A percentile compares a stretch with the other conserved stretches of the same genome.
Conservation (phyloP, 2,329 filamentous ascomycete species). For the Aaosphaeria pasadenensis region DNA sequence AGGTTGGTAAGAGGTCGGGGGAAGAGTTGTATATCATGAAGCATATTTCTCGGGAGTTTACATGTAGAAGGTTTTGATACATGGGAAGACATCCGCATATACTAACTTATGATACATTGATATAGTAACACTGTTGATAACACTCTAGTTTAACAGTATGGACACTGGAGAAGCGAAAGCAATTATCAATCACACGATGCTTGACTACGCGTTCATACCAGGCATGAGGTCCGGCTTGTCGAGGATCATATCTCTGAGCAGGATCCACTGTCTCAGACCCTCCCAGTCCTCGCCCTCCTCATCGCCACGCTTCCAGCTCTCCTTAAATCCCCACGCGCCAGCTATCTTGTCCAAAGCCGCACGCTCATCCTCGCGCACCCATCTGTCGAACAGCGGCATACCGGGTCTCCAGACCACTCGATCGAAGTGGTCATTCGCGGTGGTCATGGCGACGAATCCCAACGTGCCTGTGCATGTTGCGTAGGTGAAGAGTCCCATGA, state of each 20-base stretch:
- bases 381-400: conserved; percentile 74
- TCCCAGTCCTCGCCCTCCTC: conserved; percentile 93
- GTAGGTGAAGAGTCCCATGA: conserved; percentile 80
- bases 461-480: conserved; percentile 76
- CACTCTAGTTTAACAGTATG: no score
- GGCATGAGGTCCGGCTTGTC: conserved; percentile 89
- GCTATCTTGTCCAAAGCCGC: conserved; percentile 83
- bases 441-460: conserved; percentile 79
- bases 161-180: no score
- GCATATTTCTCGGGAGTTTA: no score
- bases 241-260: conserved; percentile 81
- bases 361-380: conserved; percentile 86
- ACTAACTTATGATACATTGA: no score
- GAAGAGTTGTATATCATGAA: no score
- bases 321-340: conserved; percentile 87
- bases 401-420: conserved; percentile 88
- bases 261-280: conserved; percentile 75
- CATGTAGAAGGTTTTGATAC: no score
- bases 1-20: no score
- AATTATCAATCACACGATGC: no score
- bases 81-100: no score
- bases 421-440: conserved; percentile 91
- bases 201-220: conserved; percentile 64
- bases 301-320: conserved; percentile 75
- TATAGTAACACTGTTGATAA: no score